phyloP scores from a whole-genome alignment of 805 yeast species.

The Metschnikowia gelsemii region DNA sequence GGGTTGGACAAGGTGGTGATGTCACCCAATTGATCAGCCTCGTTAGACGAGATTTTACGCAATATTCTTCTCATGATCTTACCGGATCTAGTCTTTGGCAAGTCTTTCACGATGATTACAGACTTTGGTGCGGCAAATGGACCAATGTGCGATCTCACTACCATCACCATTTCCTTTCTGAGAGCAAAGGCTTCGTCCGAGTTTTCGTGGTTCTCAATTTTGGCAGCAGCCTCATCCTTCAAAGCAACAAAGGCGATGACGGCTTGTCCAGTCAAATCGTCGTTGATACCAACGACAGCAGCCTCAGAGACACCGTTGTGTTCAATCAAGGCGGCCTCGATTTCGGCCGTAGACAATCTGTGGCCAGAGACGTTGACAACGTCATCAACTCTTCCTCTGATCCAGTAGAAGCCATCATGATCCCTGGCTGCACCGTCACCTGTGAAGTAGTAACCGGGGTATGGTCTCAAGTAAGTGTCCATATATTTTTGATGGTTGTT shows the following conservation, averaged over 20 bases:
- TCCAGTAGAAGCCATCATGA: conserved; percentile 82
- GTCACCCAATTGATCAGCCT: conserved; percentile 81
- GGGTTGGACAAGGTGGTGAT: conserved; percentile 77
- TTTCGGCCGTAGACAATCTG: conserved; percentile 84
- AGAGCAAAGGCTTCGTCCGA: conserved; percentile 50
- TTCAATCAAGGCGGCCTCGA: conserved; percentile 78
- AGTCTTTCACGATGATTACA: conserved; percentile 68
- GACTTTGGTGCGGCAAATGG: conserved; percentile 85
- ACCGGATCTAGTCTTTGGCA: conserved; percentile 85
- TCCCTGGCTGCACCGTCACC: conserved; percentile 92
- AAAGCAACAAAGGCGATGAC: conserved; percentile 79
- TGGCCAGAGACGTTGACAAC: conserved; percentile 88
- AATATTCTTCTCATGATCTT: conserved; percentile 85
- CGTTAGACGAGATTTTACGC: conserved; percentile 71
- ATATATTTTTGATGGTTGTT: conserved; percentile 68
- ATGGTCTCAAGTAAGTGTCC: conserved; percentile 82
- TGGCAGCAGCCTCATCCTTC: conserved; percentile 46
- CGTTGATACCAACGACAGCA: conserved; percentile 82
- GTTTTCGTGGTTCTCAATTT: conserved; percentile 29
- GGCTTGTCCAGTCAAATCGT: conserved; percentile 84
- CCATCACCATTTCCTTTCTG: conserved; percentile 62
- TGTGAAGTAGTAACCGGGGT: conserved; percentile 78
- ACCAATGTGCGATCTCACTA: conserved; percentile 77
- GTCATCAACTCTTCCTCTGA: conserved; percentile 83
- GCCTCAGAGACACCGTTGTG: conserved; percentile 69